These are phyloP conservation scores for Drechmeria coniospora DNA, from an alignment of 2,329 filamentous ascomycete species.

Conservation along the genomic window DNA sequence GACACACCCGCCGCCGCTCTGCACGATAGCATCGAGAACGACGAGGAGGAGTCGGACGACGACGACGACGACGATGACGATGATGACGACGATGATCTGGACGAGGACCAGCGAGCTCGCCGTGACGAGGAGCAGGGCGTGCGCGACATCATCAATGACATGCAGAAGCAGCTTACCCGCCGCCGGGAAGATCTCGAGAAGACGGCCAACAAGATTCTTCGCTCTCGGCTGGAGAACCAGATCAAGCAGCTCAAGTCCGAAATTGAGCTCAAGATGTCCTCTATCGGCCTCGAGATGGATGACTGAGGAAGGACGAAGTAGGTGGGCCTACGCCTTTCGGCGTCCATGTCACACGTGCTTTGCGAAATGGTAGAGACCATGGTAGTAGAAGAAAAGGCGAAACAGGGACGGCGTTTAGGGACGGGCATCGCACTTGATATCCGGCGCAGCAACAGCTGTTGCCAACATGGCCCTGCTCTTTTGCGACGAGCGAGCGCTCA, in stretches of 20 bases:
- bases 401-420: too few species aligned
- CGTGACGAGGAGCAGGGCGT: conserved; percentile 37
- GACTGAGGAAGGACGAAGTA: too few species aligned
- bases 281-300: conserved; percentile 24
- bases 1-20: conserved; percentile 26
- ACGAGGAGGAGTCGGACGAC: conserved; percentile 25
- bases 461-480: too few species aligned
- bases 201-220: conserved; percentile 31
- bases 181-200: conserved; percentile 28
- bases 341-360: background rate
- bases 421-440: too few species aligned
- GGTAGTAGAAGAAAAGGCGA: too few species aligned
- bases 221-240: conserved; percentile 31
- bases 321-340: too few species aligned
- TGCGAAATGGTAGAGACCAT: too few species aligned
- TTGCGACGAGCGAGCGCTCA: too few species aligned
- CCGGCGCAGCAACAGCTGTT: too few species aligned
- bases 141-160: conserved; percentile 36
- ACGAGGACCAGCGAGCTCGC: conserved; percentile 35
- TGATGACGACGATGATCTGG: conserved; percentile 37
- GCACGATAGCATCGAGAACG: conserved; percentile 29
- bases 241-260: conserved; percentile 32
- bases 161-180: conserved; percentile 33
- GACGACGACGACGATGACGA: conserved; percentile 26
- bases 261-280: conserved; percentile 28